phyloP scores from a whole-genome alignment of 1,284 basidiomycete genomes.

The Tilletia indica region DNA sequence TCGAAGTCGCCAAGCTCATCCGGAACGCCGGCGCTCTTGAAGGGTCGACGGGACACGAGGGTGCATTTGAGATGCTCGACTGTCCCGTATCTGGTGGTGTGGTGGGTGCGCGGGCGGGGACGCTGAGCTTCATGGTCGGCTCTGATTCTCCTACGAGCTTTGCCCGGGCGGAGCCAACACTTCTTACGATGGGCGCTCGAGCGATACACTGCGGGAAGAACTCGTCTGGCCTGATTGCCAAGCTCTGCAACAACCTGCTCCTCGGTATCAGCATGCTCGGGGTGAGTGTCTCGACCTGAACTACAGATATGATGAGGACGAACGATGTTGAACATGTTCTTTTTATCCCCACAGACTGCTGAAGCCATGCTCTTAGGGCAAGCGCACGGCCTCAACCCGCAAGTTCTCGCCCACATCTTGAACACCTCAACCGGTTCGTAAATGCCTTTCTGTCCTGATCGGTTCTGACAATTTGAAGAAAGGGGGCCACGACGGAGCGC shows the following conservation, averaged over 20 bases:
- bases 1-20: constrained; percentile 65
- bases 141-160: constrained; percentile 66
- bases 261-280: constrained; percentile 49
- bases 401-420: constrained; percentile 46
- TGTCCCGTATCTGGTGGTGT: constrained; percentile 90
- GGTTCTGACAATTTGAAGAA: background rate
- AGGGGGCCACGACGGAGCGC: background rate
- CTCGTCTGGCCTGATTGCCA: constrained; percentile 60
- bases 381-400: constrained; percentile 39
- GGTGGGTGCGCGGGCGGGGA: constrained; percentile 71
- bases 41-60: constrained; percentile 56
- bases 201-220: constrained; percentile 82
- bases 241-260: constrained; percentile 51
- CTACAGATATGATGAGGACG: background rate
- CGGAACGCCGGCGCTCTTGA: constrained; percentile 59
- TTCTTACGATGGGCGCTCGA: constrained; percentile 70
- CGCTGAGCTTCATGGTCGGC: constrained; percentile 85
- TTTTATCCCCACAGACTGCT: background rate
- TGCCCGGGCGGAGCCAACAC: constrained; percentile 64
- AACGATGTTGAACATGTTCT: background rate
- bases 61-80: constrained; percentile 68
- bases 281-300: constrained; percentile 19
- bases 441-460: background rate
- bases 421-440: constrained; percentile 38
- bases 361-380: constrained; percentile 51